Percentiles rank a stretch among this genome's conserved stretches.
phyloP scores from a whole-genome alignment of 2,329 filamentous ascomycete species.

The Knufia fluminis region DNA sequence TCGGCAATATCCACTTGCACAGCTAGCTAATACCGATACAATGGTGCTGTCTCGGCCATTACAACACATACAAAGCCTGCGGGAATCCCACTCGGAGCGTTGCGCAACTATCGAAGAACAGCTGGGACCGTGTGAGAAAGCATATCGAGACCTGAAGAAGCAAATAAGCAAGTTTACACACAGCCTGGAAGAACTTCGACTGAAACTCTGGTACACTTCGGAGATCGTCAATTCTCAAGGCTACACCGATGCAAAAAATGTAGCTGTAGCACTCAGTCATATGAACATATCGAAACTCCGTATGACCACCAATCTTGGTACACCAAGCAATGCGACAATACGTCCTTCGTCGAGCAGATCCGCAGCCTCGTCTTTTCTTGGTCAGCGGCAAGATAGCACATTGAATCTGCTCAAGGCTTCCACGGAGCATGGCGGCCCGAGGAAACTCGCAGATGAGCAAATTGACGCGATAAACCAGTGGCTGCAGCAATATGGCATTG shows the following conservation, averaged over 20 bases:
- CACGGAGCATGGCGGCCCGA: constrained; percentile 77
- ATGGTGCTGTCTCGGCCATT: constrained; percentile 65
- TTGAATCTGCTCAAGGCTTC: constrained; percentile 78
- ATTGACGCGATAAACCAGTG: constrained; percentile 75
- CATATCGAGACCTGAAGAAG: constrained; percentile 9
- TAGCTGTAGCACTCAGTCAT: constrained; percentile 77
- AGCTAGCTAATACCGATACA: constrained; percentile 50
- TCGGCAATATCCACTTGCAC: constrained; percentile 46
- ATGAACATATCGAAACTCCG: constrained; percentile 56
- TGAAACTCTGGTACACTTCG: constrained; percentile 98
- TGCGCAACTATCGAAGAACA: constrained; percentile 16
- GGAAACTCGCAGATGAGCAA: constrained; percentile 94
- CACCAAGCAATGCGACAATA: constrained; percentile 25
- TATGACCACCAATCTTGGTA: constrained; percentile 23
- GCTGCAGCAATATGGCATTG: constrained; percentile 70
- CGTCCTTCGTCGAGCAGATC: constrained; percentile 37
- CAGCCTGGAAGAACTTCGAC: constrained; percentile 64
- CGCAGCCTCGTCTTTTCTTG: constrained; percentile 52
- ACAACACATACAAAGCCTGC: constrained; percentile 36
- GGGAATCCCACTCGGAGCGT: not conserved
- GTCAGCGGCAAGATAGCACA: constrained; percentile 73
- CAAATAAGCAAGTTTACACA: constrained; percentile 52
- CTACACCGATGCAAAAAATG: constrained; percentile 78
- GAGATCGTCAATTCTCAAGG: constrained; percentile 83
- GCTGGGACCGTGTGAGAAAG: constrained; percentile 8